A percentile compares a stretch with the other conserved stretches of the same genome.
These are phyloP conservation scores for Posidonia oceanica DNA, from an alignment of 116 monocot genomes.

Conservation along the genomic window DNA sequence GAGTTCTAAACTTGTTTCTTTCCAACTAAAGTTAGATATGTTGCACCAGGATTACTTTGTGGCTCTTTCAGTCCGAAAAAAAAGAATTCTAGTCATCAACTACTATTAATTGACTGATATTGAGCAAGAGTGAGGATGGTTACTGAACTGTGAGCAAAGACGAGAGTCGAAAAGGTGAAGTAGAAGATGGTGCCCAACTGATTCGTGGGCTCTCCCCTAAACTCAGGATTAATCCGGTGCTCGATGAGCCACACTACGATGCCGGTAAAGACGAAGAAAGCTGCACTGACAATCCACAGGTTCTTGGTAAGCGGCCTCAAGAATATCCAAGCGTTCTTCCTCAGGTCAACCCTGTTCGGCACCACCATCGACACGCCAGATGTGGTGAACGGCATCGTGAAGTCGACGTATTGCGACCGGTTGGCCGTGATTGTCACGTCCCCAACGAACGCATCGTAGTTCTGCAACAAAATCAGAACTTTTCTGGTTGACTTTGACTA, in stretches of 20 bases:
- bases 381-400: conserved; percentile 41
- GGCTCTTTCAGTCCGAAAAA: too few species aligned
- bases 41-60: too few species aligned
- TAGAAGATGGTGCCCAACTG: conserved; percentile 48
- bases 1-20: neutral
- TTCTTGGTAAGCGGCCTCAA: conserved; percentile 28
- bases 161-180: conserved; percentile 57
- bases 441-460: conserved; percentile 40
- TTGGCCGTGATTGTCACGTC: conserved; percentile 50
- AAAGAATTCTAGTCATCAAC: neutral
- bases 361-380: conserved; percentile 58
- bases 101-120: too few species aligned
- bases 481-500: neutral
- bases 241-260: conserved; percentile 49
- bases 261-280: conserved; percentile 45
- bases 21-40: neutral
- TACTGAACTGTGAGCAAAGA: conserved; percentile 46
- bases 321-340: conserved; percentile 38
- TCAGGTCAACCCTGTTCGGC: conserved; percentile 6
- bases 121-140: neutral
- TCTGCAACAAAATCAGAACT: conserved; percentile 18
- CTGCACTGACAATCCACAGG: conserved; percentile 33
- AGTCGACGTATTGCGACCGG: conserved; percentile 34
- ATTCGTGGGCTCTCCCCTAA: conserved; percentile 22
- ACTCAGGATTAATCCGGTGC: conserved; percentile 34